phyloP scores from a whole-genome alignment of 2,329 filamentous ascomycete genomes.

The Fusarium gaditjirri region DNA sequence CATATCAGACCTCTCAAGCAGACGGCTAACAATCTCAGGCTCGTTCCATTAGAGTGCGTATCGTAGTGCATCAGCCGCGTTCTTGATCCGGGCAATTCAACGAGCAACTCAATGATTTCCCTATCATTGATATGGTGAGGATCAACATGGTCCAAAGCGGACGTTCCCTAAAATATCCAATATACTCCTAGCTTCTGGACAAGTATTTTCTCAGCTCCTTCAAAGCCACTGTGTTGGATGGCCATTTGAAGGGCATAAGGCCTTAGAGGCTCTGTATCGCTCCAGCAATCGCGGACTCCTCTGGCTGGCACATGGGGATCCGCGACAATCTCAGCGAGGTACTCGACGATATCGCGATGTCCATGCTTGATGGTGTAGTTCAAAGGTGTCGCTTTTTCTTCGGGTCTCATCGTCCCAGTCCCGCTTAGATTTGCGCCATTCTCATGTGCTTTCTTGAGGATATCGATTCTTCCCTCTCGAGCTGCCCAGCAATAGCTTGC shows the following conservation, averaged over 20 bases:
- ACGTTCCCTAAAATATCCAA: background rate
- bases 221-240: background rate
- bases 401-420: background rate
- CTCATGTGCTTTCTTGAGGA: conserved; percentile 8
- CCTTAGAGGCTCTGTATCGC: background rate
- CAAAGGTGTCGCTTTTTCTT: conserved; percentile 2
- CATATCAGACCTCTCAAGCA: conserved; percentile 14
- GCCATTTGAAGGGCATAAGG: conserved; percentile 21
- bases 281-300: background rate
- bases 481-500: conserved; percentile 13
- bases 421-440: conserved; percentile 7
- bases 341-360: conserved; percentile 21
- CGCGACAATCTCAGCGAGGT: conserved; percentile 10
- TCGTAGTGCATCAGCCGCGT: background rate
- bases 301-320: conserved; percentile 3
- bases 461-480: conserved; percentile 2
- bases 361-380: conserved; percentile 18
- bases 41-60: background rate
- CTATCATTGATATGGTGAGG: background rate
- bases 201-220: conserved; percentile 6
- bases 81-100: background rate
- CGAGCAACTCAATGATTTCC: conserved; percentile 4
- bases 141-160: conserved; percentile 4
- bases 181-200: conserved; percentile 20
- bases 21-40: background rate